Evolutionary conservation across 2,329 filamentous ascomycete species (phyloP), one percentile per base, ranked within the genome.

Genomic region (Fusarium tricinctum): DNA sequence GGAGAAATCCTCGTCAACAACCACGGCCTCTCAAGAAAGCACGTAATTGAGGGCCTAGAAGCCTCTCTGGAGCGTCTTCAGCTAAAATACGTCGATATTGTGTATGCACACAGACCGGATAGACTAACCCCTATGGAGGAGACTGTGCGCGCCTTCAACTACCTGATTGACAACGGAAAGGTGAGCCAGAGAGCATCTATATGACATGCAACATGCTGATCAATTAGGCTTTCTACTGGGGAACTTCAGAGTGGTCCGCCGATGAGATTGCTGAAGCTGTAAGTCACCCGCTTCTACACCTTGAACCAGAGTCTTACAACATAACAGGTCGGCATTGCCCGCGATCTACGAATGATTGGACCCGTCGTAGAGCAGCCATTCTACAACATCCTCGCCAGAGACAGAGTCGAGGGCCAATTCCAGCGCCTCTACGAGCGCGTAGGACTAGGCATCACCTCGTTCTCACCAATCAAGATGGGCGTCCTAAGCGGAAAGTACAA

Each of bases 21-120:
- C 77, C 81, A 83, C 48, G 89, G 89, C 5, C 83, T 91, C n/a
- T 89, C 85, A 7, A 82, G 88, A 47, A 92, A 92, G 75, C 89
- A 91, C 76, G 82, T 92, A 51, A 82, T 91, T 61, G 73, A 77
- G 53, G 86, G 86, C 15, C 81, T 89, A 38, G 81, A 85, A 33
- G 82, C 82, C 14, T 87, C 86, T 0, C 81, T 92, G 13, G 76
- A 85, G 63, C 85, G 88, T 19, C 81, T 90, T 17, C 80, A 81
- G 35, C 81, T 89, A 43, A 80, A 83, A 53, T 90, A 90, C 67
- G 89, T 92, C 46, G 90, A 92, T 73, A 80, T 92, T 33, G 83
- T 92, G 60, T 91, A 90, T 73, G 90, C 90, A 2, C 90, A 92
- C 77, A 85, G 90, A 8, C 88, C 89, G 0, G 91, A 92, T 76